phyloP scores from a whole-genome alignment of 345 rosid genomes.

The Hibiscus syriacus region DNA sequence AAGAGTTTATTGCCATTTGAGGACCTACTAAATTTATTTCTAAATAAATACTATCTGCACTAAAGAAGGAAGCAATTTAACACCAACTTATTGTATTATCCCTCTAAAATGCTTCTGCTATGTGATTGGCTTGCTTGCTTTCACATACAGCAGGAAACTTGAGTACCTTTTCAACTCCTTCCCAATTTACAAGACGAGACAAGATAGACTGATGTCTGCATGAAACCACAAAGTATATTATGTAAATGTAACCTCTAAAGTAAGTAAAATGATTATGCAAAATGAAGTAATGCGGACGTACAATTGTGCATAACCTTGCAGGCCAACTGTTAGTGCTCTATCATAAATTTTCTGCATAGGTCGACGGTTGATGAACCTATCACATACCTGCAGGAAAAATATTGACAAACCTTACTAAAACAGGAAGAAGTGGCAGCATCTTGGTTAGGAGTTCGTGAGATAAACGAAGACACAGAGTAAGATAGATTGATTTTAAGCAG shows the following conservation, averaged over 20 bases:
- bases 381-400: constrained; percentile 56
- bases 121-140: neutral
- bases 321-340: constrained; percentile 75
- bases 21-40: neutral
- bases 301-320: constrained; percentile 85
- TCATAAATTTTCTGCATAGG: constrained; percentile 64
- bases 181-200: constrained; percentile 85
- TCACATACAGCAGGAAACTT: neutral
- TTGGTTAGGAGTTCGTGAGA: neutral
- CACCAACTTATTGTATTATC: neutral
- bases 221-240: constrained; percentile 9
- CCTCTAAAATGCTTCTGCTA: neutral
- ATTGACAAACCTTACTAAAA: constrained; percentile 2
- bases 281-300: constrained; percentile 30
- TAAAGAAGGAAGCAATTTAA: neutral
- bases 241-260: constrained; percentile 1
- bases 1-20: neutral
- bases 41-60: neutral
- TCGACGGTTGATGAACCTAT: constrained; percentile 64
- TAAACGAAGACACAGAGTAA: neutral
- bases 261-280: neutral
- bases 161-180: constrained; percentile 69
- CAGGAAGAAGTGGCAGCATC: neutral
- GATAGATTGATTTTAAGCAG: neutral
- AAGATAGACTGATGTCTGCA: constrained; percentile 73